Base-by-base conservation (phyloP, 2,329 filamentous ascomycete species). In the Scedosporium boydii region DNA sequence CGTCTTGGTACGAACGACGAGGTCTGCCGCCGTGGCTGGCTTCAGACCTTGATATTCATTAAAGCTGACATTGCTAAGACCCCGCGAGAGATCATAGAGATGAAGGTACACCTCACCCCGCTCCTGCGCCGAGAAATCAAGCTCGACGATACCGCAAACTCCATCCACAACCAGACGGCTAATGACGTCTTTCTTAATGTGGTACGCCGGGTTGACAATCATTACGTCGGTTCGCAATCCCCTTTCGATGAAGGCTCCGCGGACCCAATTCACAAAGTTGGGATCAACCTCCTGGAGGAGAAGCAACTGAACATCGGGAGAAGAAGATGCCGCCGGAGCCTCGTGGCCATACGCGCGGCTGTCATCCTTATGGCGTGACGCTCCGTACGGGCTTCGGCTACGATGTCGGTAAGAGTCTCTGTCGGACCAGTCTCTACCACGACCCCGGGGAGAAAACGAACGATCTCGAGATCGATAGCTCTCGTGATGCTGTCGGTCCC, bases 271-370 rank as follows among this genome's bases (percentile, higher is more conserved):
- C 59, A 96, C 86, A 69, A 96, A 97, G 63, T 91, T 87, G 64
- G 88, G 81, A 64, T 88, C 85, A 12, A 96, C 82, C 67, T 92
- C 87, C 66, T 93, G 87, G 55, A 93, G 80, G 4, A 96, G 83
- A 29, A 97, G 84, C 34, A 98, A 85, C 72, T 97, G 92, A 16
- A 97, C 89, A 68, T 98, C 92, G 2, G 93, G 93, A 23, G 23
- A 21, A 9, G 56, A n/a, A 16, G 46, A n/a, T 26, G 6, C 29
- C 23, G 95, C 86, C 63, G 82, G 78, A 4, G 90, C 86, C 63
- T 86, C 84, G 63, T 92, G 82, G 62, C 87, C 84, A 53, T 91
- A 90, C 6, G 96, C 83, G 34, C 89, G 87, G 12, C 92, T 78
- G 61, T 87, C 82, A 63, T 78, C 74, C 57, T 81, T 76, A 44